Evolutionary conservation across 1,284 basidiomycete genomes (phyloP).

Genomic region (Takashimella tepidaria): DNA sequence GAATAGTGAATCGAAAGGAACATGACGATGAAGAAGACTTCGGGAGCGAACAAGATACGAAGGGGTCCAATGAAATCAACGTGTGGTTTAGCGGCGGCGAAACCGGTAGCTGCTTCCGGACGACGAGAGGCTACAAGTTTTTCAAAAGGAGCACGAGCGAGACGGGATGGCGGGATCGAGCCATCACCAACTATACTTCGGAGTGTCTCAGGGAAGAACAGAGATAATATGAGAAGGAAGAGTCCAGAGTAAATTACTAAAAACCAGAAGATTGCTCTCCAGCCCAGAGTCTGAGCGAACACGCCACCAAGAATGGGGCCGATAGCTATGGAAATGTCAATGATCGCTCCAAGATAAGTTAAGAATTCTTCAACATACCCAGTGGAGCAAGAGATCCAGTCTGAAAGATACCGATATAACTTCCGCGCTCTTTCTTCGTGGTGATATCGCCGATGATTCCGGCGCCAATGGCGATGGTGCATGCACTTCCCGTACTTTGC

Average conservation of each 20-base stretch:
- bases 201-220: slow-evolving; percentile 62
- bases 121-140: neutral
- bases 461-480: slow-evolving; percentile 15
- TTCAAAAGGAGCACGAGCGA: slow-evolving; percentile 51
- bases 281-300: slow-evolving; percentile 36
- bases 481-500: slow-evolving; percentile 5
- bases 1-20: slow-evolving; percentile 58
- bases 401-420: slow-evolving; percentile 1
- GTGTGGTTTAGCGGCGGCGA: slow-evolving; percentile 1
- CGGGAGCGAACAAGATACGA: slow-evolving; percentile 58
- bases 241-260: slow-evolving; percentile 30
- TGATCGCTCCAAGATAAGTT: neutral
- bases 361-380: too few relatives aligned
- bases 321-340: neutral
- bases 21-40: slow-evolving; percentile 60
- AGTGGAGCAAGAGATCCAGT: slow-evolving; percentile 2
- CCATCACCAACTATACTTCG: slow-evolving; percentile 47
- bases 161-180: slow-evolving; percentile 23
- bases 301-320: slow-evolving; percentile 29
- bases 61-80: slow-evolving; percentile 55
- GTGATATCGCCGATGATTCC: slow-evolving; percentile 7
- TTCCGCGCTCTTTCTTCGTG: slow-evolving; percentile 4
- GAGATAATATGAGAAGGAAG: slow-evolving; percentile 33
- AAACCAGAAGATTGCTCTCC: slow-evolving; percentile 39
- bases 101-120: neutral